Evolutionary conservation across 345 rosid species (phyloP), one percentile per base, ranked within the genome.

Genomic region (Lepidium aucheri): DNA sequence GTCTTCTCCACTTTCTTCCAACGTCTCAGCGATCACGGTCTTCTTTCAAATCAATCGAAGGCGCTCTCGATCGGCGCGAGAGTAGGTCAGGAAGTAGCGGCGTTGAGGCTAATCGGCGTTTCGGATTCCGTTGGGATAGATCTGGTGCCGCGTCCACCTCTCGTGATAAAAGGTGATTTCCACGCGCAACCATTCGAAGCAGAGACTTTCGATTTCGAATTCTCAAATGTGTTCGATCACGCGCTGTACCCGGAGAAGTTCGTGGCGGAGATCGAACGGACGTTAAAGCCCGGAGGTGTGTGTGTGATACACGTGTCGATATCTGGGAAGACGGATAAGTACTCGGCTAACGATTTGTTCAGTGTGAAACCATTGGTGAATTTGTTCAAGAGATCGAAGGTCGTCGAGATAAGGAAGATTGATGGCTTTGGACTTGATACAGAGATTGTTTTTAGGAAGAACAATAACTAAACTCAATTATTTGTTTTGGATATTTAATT

Each of bases 371-470:
- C 97, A 47, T 67, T 93, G 83, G 74, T 85, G 61, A 56, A 68
- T 59, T 10, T 93, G 65, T 90, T 93, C 10, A 74, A 43, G 62
- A 47, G 63, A 40, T 93, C 95, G 4, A 76, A 90, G 65, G 30
- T 93, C 47, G 83, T 93, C 5, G 76, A 76, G 41, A 68, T 80
- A 28, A 76, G 94, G 77, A 83, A 73, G 67, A 83, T 93, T 55
- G 98, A 93, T 65, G 97, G 97, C 15, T 90, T 93, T 62, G 98
- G 98, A 12, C 80, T 93, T 78, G 98, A 93, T 53, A 93, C 96
- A 3, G 98, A 93, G 73, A 79, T 88, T 16, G 97, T 81, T 26
- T 88, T 93, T 14, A 62, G 83, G 39, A 93, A 86, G 84, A 85
- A 53, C n/a, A 42, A 17, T 0, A 55, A 20, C 33, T 55, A 18